Conservation (phyloP, 192 early-diverging fungal genomes). For the Backusella psychrophila region DNA sequence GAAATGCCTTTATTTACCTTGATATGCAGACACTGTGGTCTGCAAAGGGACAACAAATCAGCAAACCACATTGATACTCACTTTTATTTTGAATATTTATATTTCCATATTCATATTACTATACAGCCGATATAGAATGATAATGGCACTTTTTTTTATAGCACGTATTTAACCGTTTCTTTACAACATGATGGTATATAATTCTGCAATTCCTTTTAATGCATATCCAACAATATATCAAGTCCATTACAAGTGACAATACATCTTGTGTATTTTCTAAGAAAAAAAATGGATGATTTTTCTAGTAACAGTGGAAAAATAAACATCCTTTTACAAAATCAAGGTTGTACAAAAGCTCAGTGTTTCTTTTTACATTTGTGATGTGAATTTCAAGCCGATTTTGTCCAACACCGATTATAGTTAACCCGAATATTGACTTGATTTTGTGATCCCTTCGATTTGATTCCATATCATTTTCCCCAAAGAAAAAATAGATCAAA, state of each 20-base stretch:
- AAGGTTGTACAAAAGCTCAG: neutral
- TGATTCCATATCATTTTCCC: neutral
- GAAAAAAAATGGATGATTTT: too few relatives aligned
- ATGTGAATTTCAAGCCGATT: constrained; percentile 6
- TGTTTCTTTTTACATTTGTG: neutral
- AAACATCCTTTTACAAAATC: neutral
- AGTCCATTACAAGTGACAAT: neutral
- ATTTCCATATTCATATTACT: neutral
- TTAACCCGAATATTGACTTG: neutral
- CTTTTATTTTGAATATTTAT: constrained; percentile 4
- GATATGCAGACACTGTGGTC: neutral
- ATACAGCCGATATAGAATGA: neutral
- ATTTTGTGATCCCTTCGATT: neutral
- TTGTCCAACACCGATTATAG: neutral
- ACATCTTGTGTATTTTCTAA: neutral
- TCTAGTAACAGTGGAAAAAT: neutral
- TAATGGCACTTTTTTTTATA: neutral
- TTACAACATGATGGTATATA: too few relatives aligned
- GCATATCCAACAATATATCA: neutral
- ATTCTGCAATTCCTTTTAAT: neutral
- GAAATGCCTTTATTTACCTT: neutral
- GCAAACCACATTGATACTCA: neutral
- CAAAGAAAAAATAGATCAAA: neutral
- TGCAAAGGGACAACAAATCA: neutral
- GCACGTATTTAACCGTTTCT: too few relatives aligned